Percentiles rank a stretch among this genome's conserved stretches.
These are phyloP conservation scores for Balamuthia mandrillaris DNA, from an alignment of 208 protist genomes.

Conservation along the genomic window DNA sequence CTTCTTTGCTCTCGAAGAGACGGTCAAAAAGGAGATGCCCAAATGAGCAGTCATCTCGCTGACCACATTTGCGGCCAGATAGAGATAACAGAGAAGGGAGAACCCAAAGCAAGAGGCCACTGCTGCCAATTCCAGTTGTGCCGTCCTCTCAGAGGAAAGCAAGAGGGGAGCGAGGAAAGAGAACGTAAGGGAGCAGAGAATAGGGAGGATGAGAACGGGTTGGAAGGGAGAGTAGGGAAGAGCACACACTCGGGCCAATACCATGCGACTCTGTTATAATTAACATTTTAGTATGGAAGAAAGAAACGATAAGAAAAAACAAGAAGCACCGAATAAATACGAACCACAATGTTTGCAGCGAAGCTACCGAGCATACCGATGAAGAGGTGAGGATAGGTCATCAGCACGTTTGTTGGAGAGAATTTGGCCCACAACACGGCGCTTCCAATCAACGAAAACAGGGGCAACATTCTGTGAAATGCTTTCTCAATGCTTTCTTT, in stretches of 20 bases:
- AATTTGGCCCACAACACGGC: background rate
- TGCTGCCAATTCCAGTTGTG: background rate
- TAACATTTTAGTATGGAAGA: background rate
- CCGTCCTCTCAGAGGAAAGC: background rate
- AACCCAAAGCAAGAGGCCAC: background rate
- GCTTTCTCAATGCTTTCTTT: no score
- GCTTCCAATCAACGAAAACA: background rate
- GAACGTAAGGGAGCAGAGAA: background rate
- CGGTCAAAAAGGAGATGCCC: conserved; percentile 1
- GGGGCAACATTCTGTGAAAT: background rate
- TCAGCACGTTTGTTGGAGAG: background rate
- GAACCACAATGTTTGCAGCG: background rate
- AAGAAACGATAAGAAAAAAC: background rate
- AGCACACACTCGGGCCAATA: background rate
- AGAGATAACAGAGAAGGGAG: background rate
- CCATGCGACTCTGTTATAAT: background rate
- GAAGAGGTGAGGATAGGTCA: background rate
- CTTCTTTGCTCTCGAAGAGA: no score
- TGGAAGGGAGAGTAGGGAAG: background rate
- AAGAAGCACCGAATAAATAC: no score
- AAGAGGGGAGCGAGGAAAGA: background rate
- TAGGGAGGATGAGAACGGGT: background rate
- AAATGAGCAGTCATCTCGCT: background rate
- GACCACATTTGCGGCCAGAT: background rate
- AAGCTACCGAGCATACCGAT: background rate